Evolutionary conservation across 306 rosid species (phyloP), one percentile per base, ranked within the genome.

Genomic region (Vicia faba): DNA sequence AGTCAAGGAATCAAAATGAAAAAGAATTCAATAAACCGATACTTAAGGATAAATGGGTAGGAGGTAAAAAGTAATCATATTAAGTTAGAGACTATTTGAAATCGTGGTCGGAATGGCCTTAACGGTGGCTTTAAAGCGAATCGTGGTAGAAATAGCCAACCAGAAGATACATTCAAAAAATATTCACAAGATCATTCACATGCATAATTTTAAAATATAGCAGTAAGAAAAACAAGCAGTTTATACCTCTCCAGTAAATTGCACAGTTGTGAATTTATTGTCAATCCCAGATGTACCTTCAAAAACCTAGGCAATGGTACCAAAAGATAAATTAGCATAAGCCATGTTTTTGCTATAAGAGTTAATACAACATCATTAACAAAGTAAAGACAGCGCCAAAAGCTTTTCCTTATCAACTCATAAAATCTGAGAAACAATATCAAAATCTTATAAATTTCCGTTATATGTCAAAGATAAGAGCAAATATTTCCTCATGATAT

Each of bases 261-360:
- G 99, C 79, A 95, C 99, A 0, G 99, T 90, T 10, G 99, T 95
- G 70, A 82, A 95, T 68, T 90, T 95, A 79, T 95, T 95, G 88
- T 95, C 99, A 66, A 95, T 95, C 80, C 99, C 99, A 72, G 99
- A 95, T 29, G 97, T 95, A 51, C 97, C 99, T 79, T 95, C 99
- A 64, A 95, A 95, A 64, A 95, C 99, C 99, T 95, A 77, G 26
- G 25, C 38, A 69, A 72, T 33, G 26, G 7, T n/a, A 56, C 58
- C 33, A 45, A 60, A 66, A 5, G 18, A 68, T 55, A 53, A 54
- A 63, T 12, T 63, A 64, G 59, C 26, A 26, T 59, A 3, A 35
- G 46, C 14, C 18, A 38, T 14, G 43, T 36, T 23, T 80, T 60
- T 41, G 56, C 53, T 4, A 31, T 20, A 54, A 10, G 31, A 43